These are phyloP conservation scores for Cryoendolithus antarcticus DNA, from an alignment of 2,329 filamentous ascomycete species.

Conservation along the genomic window DNA sequence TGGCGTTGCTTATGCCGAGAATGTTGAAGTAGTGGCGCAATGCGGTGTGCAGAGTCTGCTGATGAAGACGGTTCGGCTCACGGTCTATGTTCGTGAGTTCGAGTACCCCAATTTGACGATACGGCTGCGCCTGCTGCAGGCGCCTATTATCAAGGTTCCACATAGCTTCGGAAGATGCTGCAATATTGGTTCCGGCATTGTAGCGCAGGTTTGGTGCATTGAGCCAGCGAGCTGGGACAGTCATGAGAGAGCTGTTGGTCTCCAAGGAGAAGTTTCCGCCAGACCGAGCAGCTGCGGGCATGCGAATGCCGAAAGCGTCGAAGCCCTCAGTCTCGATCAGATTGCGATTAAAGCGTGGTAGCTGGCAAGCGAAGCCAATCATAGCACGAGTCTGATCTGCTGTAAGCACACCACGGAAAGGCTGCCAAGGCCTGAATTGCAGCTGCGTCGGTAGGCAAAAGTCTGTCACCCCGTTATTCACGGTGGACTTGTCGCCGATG, in stretches of 20 bases:
- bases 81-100: no score
- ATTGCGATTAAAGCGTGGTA: background rate
- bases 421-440: background rate
- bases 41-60: no score
- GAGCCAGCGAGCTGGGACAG: background rate
- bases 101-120: no score
- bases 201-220: background rate
- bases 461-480: background rate
- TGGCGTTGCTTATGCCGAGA: no score
- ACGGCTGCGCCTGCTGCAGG: no score
- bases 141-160: no score
- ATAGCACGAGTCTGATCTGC: background rate
- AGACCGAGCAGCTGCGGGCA: background rate
- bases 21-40: no score
- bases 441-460: no score
- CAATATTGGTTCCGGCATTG: background rate
- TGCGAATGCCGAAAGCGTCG: background rate
- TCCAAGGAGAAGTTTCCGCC: background rate
- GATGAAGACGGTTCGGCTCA: no score
- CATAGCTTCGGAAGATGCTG: no score
- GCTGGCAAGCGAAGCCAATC: conserved; percentile 2
- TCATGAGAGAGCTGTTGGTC: background rate
- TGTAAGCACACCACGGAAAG: background rate
- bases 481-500: background rate
- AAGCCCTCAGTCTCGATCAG: background rate